These are phyloP conservation scores for Calvatia gigantea DNA, from an alignment of 768 basidiomycete species.

Conservation along the genomic window DNA sequence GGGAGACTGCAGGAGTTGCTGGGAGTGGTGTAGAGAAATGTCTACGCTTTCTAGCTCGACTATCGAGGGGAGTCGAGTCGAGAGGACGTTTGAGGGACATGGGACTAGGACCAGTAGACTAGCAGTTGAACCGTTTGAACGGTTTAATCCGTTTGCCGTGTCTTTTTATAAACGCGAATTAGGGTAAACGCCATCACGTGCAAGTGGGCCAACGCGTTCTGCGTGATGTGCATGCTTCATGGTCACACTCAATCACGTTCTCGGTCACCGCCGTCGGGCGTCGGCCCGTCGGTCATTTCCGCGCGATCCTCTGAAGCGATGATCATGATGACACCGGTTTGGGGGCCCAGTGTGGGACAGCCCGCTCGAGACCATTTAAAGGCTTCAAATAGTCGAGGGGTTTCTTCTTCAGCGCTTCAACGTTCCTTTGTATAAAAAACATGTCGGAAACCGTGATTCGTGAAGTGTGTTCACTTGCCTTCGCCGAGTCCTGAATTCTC, in stretches of 20 bases:
- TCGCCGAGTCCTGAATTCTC: not conserved
- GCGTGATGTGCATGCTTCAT: not conserved
- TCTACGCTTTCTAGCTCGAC: not conserved
- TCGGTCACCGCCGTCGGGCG: not conserved
- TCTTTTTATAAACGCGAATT: slow-evolving; percentile 9
- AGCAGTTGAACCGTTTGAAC: not conserved
- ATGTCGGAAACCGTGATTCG: slow-evolving; percentile 38
- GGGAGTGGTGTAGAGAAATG: not conserved
- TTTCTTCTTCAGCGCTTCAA: not conserved
- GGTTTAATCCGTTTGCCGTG: not conserved
- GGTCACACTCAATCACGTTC: not conserved
- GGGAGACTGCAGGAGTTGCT: slow-evolving; percentile 2
- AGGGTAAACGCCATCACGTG: slow-evolving; percentile 12
- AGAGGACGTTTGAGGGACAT: slow-evolving; percentile 10
- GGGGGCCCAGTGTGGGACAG: too few relatives aligned
- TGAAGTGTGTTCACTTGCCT: slow-evolving; percentile 25
- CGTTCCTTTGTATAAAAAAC: not conserved
- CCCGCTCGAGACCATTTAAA: too few relatives aligned
- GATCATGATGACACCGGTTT: too few relatives aligned
- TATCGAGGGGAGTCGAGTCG: slow-evolving; percentile 1
- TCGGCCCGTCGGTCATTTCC: not conserved
- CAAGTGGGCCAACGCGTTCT: not conserved
- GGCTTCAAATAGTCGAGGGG: not conserved
- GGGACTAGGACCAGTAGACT: too few relatives aligned
- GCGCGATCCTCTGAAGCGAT: too few relatives aligned